Percentiles rank a stretch among this genome's conserved stretches.
phyloP scores from a whole-genome alignment of 352 stramenopile species.

The Globisporangium cederbergense region DNA sequence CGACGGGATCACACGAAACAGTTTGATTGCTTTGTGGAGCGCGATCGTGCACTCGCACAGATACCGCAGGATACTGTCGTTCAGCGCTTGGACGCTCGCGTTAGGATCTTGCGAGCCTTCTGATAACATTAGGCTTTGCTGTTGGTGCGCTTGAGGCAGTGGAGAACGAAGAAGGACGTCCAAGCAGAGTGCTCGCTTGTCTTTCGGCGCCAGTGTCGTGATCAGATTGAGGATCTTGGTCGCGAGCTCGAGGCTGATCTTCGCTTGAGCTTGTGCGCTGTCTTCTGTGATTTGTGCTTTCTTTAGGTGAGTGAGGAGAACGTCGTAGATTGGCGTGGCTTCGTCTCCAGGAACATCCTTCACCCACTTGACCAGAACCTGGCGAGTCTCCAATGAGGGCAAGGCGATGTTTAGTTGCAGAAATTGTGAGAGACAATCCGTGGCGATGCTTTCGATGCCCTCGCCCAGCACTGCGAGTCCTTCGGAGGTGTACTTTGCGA shows the following conservation, averaged over 20 bases:
- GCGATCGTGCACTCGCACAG: conserved; percentile 37
- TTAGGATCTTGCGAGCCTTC: neutral
- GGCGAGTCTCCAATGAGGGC: conserved; percentile 17
- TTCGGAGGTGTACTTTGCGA: conserved; percentile 25
- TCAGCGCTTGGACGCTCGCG: conserved; percentile 9
- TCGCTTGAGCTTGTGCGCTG: neutral
- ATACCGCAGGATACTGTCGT: conserved; percentile 36
- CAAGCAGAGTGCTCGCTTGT: conserved; percentile 40
- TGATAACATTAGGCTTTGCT: neutral
- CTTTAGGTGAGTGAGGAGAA: conserved; percentile 26
- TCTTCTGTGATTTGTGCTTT: neutral
- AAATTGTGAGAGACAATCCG: conserved; percentile 28
- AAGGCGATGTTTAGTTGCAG: conserved; percentile 36
- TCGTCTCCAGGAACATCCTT: conserved; percentile 37
- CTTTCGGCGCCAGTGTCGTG: conserved; percentile 25
- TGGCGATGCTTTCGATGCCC: conserved; percentile 32
- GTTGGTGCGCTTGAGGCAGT: neutral
- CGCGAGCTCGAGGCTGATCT: conserved; percentile 11
- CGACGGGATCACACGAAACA: conserved; percentile 36
- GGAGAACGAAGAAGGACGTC: conserved; percentile 20
- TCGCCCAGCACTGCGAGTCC: conserved; percentile 38
- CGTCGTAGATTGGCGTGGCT: conserved; percentile 36
- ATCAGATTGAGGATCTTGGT: conserved; percentile 43
- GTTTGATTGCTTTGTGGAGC: conserved; percentile 45
- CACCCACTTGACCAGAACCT: conserved; percentile 38